A percentile compares a stretch with the other conserved stretches of the same genome.
These are phyloP conservation scores for Cyclotella atomus DNA, from an alignment of 108 stramenopile species.

Conservation along the genomic window DNA sequence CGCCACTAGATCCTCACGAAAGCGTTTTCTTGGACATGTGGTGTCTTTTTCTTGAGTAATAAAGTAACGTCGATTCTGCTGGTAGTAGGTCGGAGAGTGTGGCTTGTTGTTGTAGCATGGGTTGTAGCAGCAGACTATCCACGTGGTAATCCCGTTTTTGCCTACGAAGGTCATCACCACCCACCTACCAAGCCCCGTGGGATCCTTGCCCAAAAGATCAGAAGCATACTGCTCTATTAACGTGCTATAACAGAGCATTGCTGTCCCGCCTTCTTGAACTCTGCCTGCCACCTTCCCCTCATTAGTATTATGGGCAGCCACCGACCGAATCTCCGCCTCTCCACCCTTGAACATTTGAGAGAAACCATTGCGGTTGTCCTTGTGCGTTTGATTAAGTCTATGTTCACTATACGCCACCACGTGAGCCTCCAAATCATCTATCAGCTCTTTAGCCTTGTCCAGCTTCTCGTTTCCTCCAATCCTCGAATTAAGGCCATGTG, in stretches of 20 bases:
- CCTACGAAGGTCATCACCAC: not conserved
- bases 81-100: not conserved
- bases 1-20: not conserved
- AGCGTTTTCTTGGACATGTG: not conserved
- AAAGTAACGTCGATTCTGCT: not conserved
- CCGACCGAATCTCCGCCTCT: conserved; percentile 4
- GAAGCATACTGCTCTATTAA: not conserved
- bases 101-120: not conserved
- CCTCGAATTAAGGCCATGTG: not conserved
- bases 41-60: not conserved
- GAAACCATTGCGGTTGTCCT: not conserved
- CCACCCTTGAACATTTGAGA: conserved; percentile 18
- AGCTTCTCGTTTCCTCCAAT: not conserved
- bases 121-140: not conserved
- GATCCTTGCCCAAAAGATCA: not conserved
- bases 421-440: conserved; percentile 12
- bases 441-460: not conserved
- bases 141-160: not conserved
- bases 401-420: conserved; percentile 12
- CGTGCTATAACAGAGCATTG: not conserved
- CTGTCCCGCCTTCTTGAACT: conserved; percentile 21
- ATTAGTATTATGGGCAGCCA: conserved; percentile 9
- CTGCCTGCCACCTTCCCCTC: not conserved
- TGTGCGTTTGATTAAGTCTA: not conserved
- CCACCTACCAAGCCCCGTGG: conserved; percentile 3